Evolutionary conservation across 345 rosid species (phyloP), one percentile per base, ranked within the genome.

Genomic region (Linum tenue): DNA sequence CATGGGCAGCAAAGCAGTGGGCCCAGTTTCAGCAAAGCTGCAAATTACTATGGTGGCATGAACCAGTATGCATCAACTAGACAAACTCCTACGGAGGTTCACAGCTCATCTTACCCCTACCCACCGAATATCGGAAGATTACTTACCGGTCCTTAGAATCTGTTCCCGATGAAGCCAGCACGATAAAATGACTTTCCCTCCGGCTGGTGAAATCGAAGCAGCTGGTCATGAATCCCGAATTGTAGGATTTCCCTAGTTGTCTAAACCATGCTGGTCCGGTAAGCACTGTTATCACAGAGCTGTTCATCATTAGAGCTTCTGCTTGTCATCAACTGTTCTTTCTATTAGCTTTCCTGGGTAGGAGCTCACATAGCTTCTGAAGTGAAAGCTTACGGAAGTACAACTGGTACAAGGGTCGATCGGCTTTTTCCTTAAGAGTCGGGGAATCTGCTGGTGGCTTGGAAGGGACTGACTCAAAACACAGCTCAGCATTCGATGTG

Each of bases 101-200:
- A 56, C 5, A 65, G 70, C 71, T 81, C 95, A 11, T 73, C 94
- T 64, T 81, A 83, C 63, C 85, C 85, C 2, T 90, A 83, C 76
- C 88, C 89, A 17, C 92, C 79, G 71, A 88, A 74, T 74, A 64
- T 83, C 64, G 90, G 90, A 77, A 83, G 97, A 80, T 70, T 90
- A 81, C 73, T 88, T 60, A 79, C 82, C 0, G 98, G 96, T 79
- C 96, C 96, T 0, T 87, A 22, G 77, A 79, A 58, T 58, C 2
- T 17, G 37, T 17, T 2, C 10, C 9, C 2, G 22, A 42, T 43
- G 6, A 22, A 22, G 31, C 31, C 31, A 22, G 31, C 31, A 22
- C 31, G 31, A 22, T 22, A 22, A 22, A 22, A 22, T 22, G 50
- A 43, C 50, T 11, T 43, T 43, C 10, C 50, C 9, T 7, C 10